Base-by-base conservation (phyloP, 768 basidiomycete genomes). In the Gloeostereum incarnatum region DNA sequence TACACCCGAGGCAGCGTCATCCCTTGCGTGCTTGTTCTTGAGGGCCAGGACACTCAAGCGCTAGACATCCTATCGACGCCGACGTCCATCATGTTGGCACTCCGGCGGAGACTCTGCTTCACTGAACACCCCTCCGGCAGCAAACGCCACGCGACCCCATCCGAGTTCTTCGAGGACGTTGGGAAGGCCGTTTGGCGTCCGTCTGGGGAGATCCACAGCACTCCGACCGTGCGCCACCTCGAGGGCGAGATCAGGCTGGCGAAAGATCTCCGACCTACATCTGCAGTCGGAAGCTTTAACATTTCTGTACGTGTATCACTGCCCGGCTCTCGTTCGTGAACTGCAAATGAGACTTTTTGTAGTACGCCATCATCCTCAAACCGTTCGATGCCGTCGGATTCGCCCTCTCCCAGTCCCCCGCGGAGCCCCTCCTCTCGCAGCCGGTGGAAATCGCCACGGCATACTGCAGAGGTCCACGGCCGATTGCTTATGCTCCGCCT, bases 391-490 rank as follows among this genome's bases (percentile, higher is more conserved):
- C 62, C 2, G 49, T 55, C 5, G 56, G 62, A 26, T 65, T 66
- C 42, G 48, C 34, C 55, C 14, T 57, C 68, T 11, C 31, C 45
- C 16, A 60, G 65, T 39, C 49, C n/a, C n/a, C n/a, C n/a, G n/a
- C 54, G 11, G 50, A 57, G 4, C 53, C 61, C 7, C 57, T 73
- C 14, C 50, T 73, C 27, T 65, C 64, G 13, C 68, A 70, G 48
- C 68, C 68, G 13, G 67, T 76, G 19, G 66, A 71, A 46, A 71
- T 76, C 35, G 67, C 66, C 17, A 73, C 73, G 3, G 62, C 67
- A 56, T 61, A 70, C 42, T 63, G 65, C 7, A 65, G 62, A 52
- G 73, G 72, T 16, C 68, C 70, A 13, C 65, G 69, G 18, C 63
- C 69, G 17, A 57, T 60, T 17, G 64, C 65, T 13, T 73, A 72